Conservation (phyloP, 345 rosid species). For the Streptanthus diversifolius region DNA sequence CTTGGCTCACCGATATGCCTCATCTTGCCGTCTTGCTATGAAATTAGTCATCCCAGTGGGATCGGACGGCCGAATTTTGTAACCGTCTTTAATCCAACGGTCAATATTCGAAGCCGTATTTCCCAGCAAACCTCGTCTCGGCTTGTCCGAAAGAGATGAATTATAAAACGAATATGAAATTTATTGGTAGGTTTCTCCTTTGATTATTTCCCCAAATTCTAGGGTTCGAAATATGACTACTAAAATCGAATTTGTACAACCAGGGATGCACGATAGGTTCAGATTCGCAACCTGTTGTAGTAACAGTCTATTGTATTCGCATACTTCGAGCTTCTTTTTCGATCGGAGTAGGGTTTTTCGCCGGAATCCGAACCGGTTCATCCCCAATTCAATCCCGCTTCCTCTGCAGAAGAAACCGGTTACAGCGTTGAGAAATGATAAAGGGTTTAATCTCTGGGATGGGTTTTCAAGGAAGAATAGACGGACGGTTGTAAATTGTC, state of each 20-base stretch:
- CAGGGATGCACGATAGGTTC: conserved; percentile 30
- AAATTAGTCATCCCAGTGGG: neutral
- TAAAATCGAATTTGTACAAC: conserved; percentile 41
- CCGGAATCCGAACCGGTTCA: conserved; percentile 35
- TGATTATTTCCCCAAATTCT: conserved; percentile 26
- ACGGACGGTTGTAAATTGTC: conserved; percentile 49
- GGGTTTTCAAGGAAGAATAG: conserved; percentile 35
- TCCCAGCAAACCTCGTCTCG: conserved; percentile 12
- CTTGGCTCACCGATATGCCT: neutral
- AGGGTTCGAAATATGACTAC: conserved; percentile 45
- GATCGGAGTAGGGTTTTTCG: conserved; percentile 44
- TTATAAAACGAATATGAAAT: neutral
- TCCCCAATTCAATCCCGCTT: conserved; percentile 32
- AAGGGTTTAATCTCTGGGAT: conserved; percentile 32
- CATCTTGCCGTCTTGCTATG: neutral
- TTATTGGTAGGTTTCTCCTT: neutral
- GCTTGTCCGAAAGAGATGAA: neutral
- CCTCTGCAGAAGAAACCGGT: conserved; percentile 20
- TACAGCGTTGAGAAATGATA: conserved; percentile 1
- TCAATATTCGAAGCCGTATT: conserved; percentile 17
- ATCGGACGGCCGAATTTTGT: neutral
- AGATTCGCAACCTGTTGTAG: conserved; percentile 22
- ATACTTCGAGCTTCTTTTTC: conserved; percentile 33
- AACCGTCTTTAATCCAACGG: conserved; percentile 32
- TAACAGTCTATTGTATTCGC: conserved; percentile 35